phyloP scores from a whole-genome alignment of 495 filamentous ascomycete species.

The Aspergillus asperescens region DNA sequence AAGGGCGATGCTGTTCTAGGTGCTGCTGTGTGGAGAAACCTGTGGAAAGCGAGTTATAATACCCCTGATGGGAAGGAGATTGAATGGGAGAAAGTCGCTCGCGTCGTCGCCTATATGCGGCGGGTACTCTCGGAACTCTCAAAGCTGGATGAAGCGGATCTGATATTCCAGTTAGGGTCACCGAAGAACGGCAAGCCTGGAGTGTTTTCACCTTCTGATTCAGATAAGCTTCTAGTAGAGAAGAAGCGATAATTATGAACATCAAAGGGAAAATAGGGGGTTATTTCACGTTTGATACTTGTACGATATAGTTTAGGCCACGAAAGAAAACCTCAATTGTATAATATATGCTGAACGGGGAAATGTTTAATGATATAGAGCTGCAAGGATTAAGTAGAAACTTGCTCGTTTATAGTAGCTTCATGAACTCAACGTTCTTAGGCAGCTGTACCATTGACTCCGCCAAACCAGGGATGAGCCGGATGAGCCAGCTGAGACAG shows the following conservation, averaged over 20 bases:
- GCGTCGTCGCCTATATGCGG: constrained; percentile 75
- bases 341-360: background rate
- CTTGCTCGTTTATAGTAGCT: too few relatives aligned
- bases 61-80: constrained; percentile 48
- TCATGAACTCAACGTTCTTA: too few relatives aligned
- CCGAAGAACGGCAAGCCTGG: constrained; percentile 18
- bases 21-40: constrained; percentile 86
- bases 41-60: constrained; percentile 63
- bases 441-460: background rate
- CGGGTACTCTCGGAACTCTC: constrained; percentile 59
- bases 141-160: constrained; percentile 53
- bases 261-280: background rate
- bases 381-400: too few relatives aligned
- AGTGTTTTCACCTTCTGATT: constrained; percentile 34
- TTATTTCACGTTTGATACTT: background rate
- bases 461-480: background rate
- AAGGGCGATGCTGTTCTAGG: constrained; percentile 83
- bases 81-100: constrained; percentile 64
- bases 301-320: background rate
- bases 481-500: background rate
- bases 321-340: background rate
- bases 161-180: constrained; percentile 34
- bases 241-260: constrained; percentile 17
- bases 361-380: background rate
- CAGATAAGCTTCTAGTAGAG: constrained; percentile 35